Evolutionary conservation across 768 basidiomycete species (phyloP).

Genomic region (Termitomyces sp.): DNA sequence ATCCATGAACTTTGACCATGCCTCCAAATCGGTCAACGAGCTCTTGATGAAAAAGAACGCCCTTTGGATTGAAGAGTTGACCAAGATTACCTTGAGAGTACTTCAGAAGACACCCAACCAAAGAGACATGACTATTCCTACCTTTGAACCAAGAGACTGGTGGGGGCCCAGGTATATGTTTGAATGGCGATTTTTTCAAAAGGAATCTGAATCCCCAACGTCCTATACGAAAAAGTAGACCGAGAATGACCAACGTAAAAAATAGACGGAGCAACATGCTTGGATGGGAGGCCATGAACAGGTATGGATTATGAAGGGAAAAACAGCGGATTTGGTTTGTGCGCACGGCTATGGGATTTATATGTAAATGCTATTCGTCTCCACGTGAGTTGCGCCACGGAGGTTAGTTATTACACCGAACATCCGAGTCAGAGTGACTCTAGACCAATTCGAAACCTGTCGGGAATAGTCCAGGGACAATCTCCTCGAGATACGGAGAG

Average conservation of each 20-base stretch:
- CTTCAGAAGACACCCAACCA: background rate
- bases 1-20: conserved; percentile 41
- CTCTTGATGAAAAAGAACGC: conserved; percentile 35
- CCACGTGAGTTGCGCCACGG: conserved; percentile 15
- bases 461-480: background rate
- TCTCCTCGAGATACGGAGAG: conserved; percentile 1
- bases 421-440: conserved; percentile 1
- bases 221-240: conserved; percentile 3
- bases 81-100: conserved; percentile 32
- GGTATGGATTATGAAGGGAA: background rate
- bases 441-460: conserved; percentile 2
- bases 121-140: background rate
- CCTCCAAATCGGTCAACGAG: conserved; percentile 37
- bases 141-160: conserved; percentile 32
- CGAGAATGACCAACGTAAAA: background rate
- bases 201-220: conserved; percentile 7
- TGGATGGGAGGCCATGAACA: background rate
- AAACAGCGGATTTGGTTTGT: background rate
- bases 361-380: background rate
- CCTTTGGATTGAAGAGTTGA: conserved; percentile 40
- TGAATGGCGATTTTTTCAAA: conserved; percentile 17
- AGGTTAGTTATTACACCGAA: background rate
- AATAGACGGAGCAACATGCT: conserved; percentile 1
- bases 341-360: background rate
- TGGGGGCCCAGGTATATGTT: conserved; percentile 29